A percentile compares a stretch with the other conserved stretches of the same genome.
Evolutionary conservation across 345 rosid genomes (phyloP).

Genomic region (Streptanthus diversifolius): DNA sequence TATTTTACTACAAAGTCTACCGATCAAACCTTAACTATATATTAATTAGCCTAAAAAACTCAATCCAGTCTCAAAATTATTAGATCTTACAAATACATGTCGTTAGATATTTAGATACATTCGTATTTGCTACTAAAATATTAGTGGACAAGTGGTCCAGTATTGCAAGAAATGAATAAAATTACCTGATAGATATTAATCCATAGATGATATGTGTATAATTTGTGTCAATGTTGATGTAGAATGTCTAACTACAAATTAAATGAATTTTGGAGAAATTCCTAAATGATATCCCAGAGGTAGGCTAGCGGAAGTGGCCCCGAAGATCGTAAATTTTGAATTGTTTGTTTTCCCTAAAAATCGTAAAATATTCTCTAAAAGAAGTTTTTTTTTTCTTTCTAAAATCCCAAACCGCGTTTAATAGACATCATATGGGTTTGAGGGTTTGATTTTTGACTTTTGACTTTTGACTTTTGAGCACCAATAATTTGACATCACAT

Average conservation of each 20-base stretch:
- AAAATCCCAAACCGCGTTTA: slow-evolving; percentile 28
- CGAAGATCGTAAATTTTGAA: background rate
- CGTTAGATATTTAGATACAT: background rate
- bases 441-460: slow-evolving; percentile 14
- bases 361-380: background rate
- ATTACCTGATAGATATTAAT: background rate
- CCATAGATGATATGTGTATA: background rate
- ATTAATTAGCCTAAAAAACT: background rate
- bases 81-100: background rate
- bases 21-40: background rate
- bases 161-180: background rate
- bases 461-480: slow-evolving; percentile 20
- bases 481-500: slow-evolving; percentile 10
- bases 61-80: background rate
- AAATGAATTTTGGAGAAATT: background rate
- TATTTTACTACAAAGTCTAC: too few species aligned
- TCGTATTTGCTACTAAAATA: background rate
- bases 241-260: too few species aligned
- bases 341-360: background rate
- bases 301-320: background rate
- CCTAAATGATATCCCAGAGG: background rate
- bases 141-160: background rate
- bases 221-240: background rate
- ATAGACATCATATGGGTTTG: slow-evolving; percentile 19
- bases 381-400: background rate